Conservation (phyloP, 1,284 basidiomycete species). For the Naganishia albida region DNA sequence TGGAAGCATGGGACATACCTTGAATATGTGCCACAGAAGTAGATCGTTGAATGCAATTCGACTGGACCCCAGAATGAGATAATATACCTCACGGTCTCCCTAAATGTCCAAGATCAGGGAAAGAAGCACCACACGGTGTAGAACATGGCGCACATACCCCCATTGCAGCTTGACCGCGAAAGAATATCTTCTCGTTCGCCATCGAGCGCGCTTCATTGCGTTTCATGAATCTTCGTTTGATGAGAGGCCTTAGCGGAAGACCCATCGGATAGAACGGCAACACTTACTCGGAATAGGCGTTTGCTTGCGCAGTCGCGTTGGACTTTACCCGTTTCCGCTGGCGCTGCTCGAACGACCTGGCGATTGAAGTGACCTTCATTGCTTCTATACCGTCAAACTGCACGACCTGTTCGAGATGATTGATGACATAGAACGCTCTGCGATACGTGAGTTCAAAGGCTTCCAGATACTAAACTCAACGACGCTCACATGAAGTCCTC, state of each 20-base stretch:
- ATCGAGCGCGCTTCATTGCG: slow-evolving; percentile 67
- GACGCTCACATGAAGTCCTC: slow-evolving; percentile 18
- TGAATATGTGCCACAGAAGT: slow-evolving; percentile 78
- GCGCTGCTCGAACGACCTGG: slow-evolving; percentile 54
- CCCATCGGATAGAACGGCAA: not conserved
- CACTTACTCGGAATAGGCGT: slow-evolving; percentile 52
- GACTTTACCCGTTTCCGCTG: slow-evolving; percentile 72
- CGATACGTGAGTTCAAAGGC: not conserved
- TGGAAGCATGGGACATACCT: slow-evolving; percentile 56
- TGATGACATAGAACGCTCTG: slow-evolving; percentile 47
- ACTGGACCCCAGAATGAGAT: slow-evolving; percentile 65
- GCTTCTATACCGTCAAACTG: slow-evolving; percentile 39
- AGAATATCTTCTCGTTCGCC: slow-evolving; percentile 66
- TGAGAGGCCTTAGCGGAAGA: slow-evolving; percentile 54
- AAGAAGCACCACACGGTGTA: not conserved
- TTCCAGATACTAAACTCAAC: not conserved
- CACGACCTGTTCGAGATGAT: slow-evolving; percentile 43
- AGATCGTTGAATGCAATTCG: slow-evolving; percentile 83
- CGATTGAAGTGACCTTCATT: slow-evolving; percentile 32
- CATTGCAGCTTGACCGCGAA: slow-evolving; percentile 63
- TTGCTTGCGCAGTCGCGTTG: slow-evolving; percentile 60
- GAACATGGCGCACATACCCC: slow-evolving; percentile 55
- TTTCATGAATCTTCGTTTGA: slow-evolving; percentile 69
- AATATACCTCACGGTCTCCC: slow-evolving; percentile 53
- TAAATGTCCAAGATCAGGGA: not conserved